Percentiles rank a stretch among this genome's conserved stretches.
These are phyloP conservation scores for Chaetomium olivaceum DNA, from an alignment of 2,329 filamentous ascomycete genomes.

Conservation along the genomic window DNA sequence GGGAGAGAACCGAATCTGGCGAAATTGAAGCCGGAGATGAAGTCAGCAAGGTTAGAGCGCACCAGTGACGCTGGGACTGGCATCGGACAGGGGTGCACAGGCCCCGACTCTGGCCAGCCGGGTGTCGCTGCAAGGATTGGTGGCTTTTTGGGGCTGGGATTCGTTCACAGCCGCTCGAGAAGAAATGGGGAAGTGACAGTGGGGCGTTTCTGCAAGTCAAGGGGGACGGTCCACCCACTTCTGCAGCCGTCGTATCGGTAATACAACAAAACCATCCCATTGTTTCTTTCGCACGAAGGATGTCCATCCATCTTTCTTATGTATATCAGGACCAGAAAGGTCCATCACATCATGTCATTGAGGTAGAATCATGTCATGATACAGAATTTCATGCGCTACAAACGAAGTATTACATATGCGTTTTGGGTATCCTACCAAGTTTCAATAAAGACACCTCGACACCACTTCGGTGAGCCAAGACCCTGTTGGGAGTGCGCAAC, in stretches of 20 bases:
- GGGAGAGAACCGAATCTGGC: constrained; percentile 20
- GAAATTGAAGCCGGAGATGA: constrained; percentile 34
- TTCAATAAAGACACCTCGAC: not conserved
- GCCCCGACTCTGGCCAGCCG: constrained; percentile 1
- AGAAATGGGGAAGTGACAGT: constrained; percentile 10
- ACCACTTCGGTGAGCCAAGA: not conserved
- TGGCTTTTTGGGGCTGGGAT: constrained; percentile 13
- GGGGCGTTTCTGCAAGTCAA: constrained; percentile 13
- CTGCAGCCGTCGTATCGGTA: constrained; percentile 4
- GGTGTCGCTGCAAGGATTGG: constrained; percentile 15
- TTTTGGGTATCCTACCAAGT: not conserved
- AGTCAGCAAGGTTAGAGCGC: constrained; percentile 30
- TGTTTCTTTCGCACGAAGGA: not conserved
- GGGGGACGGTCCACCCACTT: constrained; percentile 9
- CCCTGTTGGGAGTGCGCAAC: not conserved
- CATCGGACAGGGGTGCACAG: constrained; percentile 19
- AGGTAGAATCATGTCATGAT: not conserved
- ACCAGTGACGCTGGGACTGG: constrained; percentile 18
- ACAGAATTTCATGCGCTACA: not conserved
- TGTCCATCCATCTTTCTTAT: not conserved
- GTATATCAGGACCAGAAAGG: not conserved
- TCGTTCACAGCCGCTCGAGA: not conserved
- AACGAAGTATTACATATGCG: not conserved
- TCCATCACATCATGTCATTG: not conserved
- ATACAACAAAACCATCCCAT: not conserved